phyloP scores from a whole-genome alignment of 75 land plant species.

The Pinus taeda region DNA sequence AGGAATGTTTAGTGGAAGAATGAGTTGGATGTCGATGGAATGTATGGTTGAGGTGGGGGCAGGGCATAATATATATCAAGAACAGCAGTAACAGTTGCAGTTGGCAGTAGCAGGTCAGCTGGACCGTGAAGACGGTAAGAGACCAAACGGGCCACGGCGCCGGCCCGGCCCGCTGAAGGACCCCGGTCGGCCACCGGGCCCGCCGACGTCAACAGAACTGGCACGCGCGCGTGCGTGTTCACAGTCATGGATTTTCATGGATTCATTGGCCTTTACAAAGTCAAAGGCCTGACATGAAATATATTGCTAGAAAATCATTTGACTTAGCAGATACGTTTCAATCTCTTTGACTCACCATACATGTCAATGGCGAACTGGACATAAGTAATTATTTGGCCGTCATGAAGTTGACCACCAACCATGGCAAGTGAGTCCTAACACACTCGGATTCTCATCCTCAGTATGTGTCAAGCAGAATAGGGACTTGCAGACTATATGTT shows the following conservation, averaged over 20 bases:
- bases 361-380: background rate
- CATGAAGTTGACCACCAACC: background rate
- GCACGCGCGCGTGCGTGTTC: conserved; percentile 7
- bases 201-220: background rate
- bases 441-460: background rate
- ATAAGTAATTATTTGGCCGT: background rate
- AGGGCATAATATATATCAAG: no score
- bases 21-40: conserved; percentile 2
- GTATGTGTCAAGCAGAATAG: background rate
- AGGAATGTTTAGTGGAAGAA: conserved; percentile 11
- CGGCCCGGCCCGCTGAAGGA: background rate
- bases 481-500: background rate
- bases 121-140: background rate
- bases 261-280: background rate
- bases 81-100: no score
- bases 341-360: background rate
- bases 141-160: background rate
- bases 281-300: conserved; percentile 5
- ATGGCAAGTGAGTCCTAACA: background rate
- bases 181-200: background rate
- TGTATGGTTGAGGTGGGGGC: conserved; percentile 1
- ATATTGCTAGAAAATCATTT: background rate
- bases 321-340: conserved; percentile 7
- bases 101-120: background rate
- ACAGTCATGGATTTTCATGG: no score